Conservation (phyloP, 2,329 filamentous ascomycete species). For the Calonectria pauciramosa region DNA sequence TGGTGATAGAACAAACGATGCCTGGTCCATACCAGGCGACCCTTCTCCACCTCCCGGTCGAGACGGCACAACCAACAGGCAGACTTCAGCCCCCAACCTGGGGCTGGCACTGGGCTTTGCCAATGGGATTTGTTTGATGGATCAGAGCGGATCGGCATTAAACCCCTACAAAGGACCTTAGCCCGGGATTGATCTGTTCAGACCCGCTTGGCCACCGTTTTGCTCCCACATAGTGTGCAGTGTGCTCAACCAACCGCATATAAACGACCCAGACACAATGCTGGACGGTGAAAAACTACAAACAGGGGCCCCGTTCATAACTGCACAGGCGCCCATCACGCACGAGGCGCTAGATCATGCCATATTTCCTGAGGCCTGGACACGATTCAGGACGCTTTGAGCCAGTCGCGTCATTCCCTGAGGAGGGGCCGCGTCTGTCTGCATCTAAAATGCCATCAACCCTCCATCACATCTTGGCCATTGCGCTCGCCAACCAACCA, state of each 20-base stretch:
- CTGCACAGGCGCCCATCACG: slow-evolving; percentile 26
- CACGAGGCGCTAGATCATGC: slow-evolving; percentile 38
- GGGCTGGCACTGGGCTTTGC: slow-evolving; percentile 13
- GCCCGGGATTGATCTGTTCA: slow-evolving; percentile 34
- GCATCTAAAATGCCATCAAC: slow-evolving; percentile 12
- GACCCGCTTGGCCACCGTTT: slow-evolving; percentile 34
- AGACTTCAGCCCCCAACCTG: slow-evolving; percentile 18
- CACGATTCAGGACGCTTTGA: slow-evolving; percentile 5
- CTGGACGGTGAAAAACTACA: slow-evolving; percentile 19
- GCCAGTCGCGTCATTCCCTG: slow-evolving; percentile 14
- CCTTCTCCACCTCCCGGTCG: slow-evolving; percentile 27
- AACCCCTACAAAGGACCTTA: slow-evolving; percentile 32
- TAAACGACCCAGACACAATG: slow-evolving; percentile 15
- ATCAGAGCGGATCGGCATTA: slow-evolving; percentile 38
- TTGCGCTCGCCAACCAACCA: slow-evolving; percentile 42
- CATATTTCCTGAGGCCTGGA: slow-evolving; percentile 28
- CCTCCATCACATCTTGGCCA: slow-evolving; percentile 9
- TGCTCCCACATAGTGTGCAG: slow-evolving; percentile 28
- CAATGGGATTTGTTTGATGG: slow-evolving; percentile 15
- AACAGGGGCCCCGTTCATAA: slow-evolving; percentile 27
- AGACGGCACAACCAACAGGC: slow-evolving; percentile 38
- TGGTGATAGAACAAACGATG: slow-evolving; percentile 38
- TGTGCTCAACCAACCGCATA: slow-evolving; percentile 46
- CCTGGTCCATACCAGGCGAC: slow-evolving; percentile 36
- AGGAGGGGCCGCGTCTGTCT: slow-evolving; percentile 19